Evolutionary conservation across 73 alveolate species (phyloP).

Genomic region (Paramecium sexaurelia): DNA sequence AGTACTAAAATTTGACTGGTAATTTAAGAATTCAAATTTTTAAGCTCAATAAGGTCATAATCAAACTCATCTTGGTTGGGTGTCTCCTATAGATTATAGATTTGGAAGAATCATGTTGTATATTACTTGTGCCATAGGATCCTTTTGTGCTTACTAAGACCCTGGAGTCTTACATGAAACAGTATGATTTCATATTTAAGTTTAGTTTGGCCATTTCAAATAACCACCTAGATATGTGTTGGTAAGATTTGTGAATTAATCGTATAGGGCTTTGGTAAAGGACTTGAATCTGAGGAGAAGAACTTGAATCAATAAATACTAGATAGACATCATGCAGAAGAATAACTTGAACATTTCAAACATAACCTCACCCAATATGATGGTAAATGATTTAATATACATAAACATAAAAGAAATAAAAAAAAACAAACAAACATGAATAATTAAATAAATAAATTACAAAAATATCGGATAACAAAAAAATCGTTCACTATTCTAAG

Average conservation of each 20-base stretch:
- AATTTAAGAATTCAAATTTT: neutral
- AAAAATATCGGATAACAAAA: neutral
- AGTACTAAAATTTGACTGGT: slow-evolving; percentile 34
- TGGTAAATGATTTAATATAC: slow-evolving; percentile 9
- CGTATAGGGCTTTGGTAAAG: slow-evolving; percentile 29
- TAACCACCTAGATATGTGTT: slow-evolving; percentile 26
- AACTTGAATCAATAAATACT: neutral
- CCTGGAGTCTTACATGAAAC: slow-evolving; percentile 44
- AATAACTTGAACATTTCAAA: slow-evolving; percentile 29
- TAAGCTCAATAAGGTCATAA: neutral
- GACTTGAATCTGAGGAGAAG: slow-evolving; percentile 33
- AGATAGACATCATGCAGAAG: slow-evolving; percentile 30
- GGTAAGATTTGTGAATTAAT: neutral
- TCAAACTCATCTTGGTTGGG: slow-evolving; percentile 38
- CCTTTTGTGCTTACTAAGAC: neutral
- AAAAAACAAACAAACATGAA: neutral
- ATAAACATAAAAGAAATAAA: neutral
- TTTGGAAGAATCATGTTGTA: slow-evolving; percentile 38
- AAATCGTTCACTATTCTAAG: neutral
- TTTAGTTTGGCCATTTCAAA: slow-evolving; percentile 48
- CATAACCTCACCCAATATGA: neutral
- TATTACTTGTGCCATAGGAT: neutral
- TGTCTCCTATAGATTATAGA: slow-evolving; percentile 35
- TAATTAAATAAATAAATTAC: neutral
- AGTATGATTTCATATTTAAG: neutral